These are phyloP conservation scores for Clarireedia paspali DNA, from an alignment of 2,329 filamentous ascomycete genomes.

Conservation along the genomic window DNA sequence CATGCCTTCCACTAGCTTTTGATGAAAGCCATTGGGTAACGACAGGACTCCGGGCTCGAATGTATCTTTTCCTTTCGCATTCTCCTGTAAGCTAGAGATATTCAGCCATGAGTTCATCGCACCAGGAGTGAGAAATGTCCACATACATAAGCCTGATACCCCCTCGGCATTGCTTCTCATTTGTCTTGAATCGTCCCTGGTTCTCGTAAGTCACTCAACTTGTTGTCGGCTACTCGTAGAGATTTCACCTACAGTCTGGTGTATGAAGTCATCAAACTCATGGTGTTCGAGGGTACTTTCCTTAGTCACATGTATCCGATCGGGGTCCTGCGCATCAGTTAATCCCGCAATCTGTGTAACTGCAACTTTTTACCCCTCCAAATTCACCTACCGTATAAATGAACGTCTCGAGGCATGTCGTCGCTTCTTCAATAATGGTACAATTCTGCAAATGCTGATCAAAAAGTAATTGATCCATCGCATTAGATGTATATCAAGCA, in stretches of 20 bases:
- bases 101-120: neutral
- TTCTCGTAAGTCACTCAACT: neutral
- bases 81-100: slow-evolving; percentile 19
- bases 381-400: neutral
- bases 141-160: neutral
- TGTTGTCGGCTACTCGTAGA: neutral
- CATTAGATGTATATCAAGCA: too few species aligned
- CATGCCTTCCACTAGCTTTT: slow-evolving; percentile 47
- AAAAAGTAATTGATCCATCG: neutral
- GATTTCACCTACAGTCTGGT: neutral
- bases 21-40: slow-evolving; percentile 41
- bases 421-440: neutral
- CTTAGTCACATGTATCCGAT: neutral
- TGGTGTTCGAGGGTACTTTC: neutral
- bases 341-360: neutral
- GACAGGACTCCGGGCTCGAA: slow-evolving; percentile 50
- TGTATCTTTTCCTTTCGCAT: slow-evolving; percentile 49
- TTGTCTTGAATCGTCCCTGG: neutral
- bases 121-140: neutral
- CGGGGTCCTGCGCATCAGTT: neutral
- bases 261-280: neutral
- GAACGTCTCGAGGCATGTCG: neutral
- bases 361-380: neutral
- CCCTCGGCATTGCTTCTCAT: neutral
- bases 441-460: neutral